phyloP scores from a whole-genome alignment of 148 eudicot genomes.

The Drosera capensis region DNA sequence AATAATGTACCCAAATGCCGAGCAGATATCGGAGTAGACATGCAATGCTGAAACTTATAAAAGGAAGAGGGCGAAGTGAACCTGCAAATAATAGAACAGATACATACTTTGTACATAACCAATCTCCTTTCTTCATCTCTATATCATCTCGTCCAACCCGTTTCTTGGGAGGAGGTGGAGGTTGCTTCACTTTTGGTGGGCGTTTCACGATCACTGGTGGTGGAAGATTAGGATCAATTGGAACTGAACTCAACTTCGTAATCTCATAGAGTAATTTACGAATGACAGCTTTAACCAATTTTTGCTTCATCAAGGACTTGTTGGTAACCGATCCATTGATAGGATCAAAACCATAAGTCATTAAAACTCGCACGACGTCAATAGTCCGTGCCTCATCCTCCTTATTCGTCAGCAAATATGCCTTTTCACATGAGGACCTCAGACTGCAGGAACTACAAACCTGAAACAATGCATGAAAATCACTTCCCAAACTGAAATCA shows the following conservation, averaged over 20 bases:
- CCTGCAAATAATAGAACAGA: too few species aligned
- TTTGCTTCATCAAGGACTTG: slow-evolving; percentile 54
- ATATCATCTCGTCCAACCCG: slow-evolving; percentile 84
- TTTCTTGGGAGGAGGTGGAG: slow-evolving; percentile 91
- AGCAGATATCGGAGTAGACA: too few species aligned
- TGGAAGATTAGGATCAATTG: slow-evolving; percentile 91
- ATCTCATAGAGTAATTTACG: slow-evolving; percentile 77
- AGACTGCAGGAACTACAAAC: slow-evolving; percentile 92
- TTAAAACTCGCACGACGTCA: slow-evolving; percentile 68
- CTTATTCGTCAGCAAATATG: slow-evolving; percentile 71
- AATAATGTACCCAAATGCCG: too few species aligned
- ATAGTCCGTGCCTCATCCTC: slow-evolving; percentile 95
- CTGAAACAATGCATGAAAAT: slow-evolving; percentile 23
- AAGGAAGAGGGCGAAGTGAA: too few species aligned
- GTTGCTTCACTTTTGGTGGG: slow-evolving; percentile 89
- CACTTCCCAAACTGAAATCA: slow-evolving; percentile 3
- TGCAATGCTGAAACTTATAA: neutral
- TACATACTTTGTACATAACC: slow-evolving; percentile 92
- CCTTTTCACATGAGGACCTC: slow-evolving; percentile 77
- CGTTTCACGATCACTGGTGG: slow-evolving; percentile 80
- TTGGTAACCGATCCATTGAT: slow-evolving; percentile 58
- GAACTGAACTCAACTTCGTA: slow-evolving; percentile 80
- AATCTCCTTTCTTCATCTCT: slow-evolving; percentile 96
- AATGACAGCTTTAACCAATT: slow-evolving; percentile 51
- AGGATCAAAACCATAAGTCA: slow-evolving; percentile 82